Conservation (phyloP, 139 green algal species). For the Chlorella sorokiniana region DNA sequence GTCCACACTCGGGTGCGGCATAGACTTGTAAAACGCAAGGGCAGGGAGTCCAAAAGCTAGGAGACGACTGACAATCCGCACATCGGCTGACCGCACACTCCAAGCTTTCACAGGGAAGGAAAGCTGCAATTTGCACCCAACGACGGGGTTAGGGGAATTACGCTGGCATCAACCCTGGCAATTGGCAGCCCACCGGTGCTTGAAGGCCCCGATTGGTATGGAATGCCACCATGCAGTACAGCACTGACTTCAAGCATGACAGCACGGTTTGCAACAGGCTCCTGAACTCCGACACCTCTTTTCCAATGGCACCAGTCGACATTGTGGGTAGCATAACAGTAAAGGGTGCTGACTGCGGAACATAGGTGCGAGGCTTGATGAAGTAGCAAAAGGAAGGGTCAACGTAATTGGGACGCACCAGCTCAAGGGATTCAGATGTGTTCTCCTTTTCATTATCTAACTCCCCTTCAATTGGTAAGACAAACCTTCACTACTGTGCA, state of each 20-base stretch:
- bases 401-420: neutral
- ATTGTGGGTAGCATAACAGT: constrained; percentile 40
- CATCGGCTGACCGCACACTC: constrained; percentile 27
- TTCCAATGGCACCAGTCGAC: constrained; percentile 54
- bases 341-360: neutral
- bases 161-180: no score
- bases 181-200: neutral
- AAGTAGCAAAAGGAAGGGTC: neutral
- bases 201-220: constrained; percentile 46
- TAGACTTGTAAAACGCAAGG: constrained; percentile 5
- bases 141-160: no score
- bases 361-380: neutral
- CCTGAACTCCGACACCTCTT: constrained; percentile 75
- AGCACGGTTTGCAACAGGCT: constrained; percentile 58
- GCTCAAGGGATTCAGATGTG: neutral
- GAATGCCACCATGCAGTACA: constrained; percentile 44
- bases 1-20: constrained; percentile 40
- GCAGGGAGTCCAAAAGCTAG: constrained; percentile 24
- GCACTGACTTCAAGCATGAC: constrained; percentile 46
- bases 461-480: no score
- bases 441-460: no score
- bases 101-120: constrained; percentile 39
- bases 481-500: no score
- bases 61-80: constrained; percentile 38
- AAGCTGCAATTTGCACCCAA: neutral